phyloP scores from a whole-genome alignment of 2,329 filamentous ascomycete species.

The Fusarium multiceps region DNA sequence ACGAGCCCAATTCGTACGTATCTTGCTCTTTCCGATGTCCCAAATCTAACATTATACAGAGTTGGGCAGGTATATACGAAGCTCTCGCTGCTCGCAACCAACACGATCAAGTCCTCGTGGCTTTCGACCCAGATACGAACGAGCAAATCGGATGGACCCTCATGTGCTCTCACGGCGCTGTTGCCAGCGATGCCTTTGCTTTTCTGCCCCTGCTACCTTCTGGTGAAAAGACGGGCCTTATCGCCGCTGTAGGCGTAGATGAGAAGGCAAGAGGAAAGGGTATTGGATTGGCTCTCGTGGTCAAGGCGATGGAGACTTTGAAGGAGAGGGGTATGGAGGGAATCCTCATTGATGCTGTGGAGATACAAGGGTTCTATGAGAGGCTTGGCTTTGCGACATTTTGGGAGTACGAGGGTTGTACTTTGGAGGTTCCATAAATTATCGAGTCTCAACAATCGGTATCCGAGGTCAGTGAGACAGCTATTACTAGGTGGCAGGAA shows the following conservation, averaged over 20 bases:
- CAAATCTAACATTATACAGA: slow-evolving; percentile 2
- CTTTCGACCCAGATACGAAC: slow-evolving; percentile 40
- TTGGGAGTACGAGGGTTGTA: slow-evolving; percentile 37
- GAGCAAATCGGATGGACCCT: slow-evolving; percentile 43
- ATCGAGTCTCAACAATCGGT: neutral
- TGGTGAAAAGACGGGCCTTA: slow-evolving; percentile 35
- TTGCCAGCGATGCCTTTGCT: neutral
- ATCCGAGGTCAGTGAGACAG: neutral
- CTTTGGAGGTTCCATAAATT: neutral
- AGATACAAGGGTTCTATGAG: slow-evolving; percentile 41
- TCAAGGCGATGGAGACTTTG: slow-evolving; percentile 40
- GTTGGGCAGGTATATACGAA: slow-evolving; percentile 33
- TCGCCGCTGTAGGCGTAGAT: slow-evolving; percentile 42
- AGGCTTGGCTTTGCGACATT: slow-evolving; percentile 24
- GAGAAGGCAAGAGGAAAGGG: slow-evolving; percentile 37
- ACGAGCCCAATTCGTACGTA: slow-evolving; percentile 31
- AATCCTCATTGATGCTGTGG: slow-evolving; percentile 36
- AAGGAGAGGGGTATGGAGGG: slow-evolving; percentile 38
- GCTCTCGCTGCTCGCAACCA: slow-evolving; percentile 27
- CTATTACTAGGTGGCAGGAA: neutral
- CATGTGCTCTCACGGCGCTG: slow-evolving; percentile 32
- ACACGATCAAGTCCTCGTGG: slow-evolving; percentile 39
- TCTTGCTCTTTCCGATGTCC: too few relatives aligned
- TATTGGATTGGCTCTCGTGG: slow-evolving; percentile 32
- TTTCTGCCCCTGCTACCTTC: slow-evolving; percentile 39